Conservation (phyloP, 2,329 filamentous ascomycete species). For the Bipolaris zeicola region DNA sequence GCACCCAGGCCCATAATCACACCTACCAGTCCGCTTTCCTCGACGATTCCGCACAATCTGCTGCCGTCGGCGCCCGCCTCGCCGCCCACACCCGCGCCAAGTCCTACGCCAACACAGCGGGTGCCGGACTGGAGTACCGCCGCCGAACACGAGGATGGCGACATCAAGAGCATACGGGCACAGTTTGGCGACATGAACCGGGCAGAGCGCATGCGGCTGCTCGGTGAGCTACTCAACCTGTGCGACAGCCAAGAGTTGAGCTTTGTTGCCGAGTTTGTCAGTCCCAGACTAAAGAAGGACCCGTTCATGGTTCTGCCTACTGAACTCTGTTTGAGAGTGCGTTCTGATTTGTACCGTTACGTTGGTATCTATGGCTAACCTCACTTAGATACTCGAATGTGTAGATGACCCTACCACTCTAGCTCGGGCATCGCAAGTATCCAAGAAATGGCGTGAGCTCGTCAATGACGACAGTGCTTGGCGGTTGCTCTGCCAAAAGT, state of each 20-base stretch:
- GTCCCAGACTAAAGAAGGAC: conserved; percentile 92
- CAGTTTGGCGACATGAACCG: conserved; percentile 80
- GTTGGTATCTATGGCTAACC: conserved; percentile 17
- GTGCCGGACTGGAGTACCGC: conserved; percentile 77
- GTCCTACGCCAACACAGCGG: conserved; percentile 66
- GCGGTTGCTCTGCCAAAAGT: conserved; percentile 96
- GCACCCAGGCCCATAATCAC: conserved; percentile 56
- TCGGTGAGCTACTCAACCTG: conserved; percentile 88
- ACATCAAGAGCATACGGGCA: conserved; percentile 76
- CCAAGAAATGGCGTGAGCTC: conserved; percentile 88
- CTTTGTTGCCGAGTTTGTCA: conserved; percentile 95
- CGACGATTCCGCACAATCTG: conserved; percentile 63
- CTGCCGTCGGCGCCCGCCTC: conserved; percentile 68
- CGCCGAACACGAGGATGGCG: conserved; percentile 80
- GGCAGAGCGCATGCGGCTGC: conserved; percentile 76
- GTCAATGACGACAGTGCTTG: conserved; percentile 96
- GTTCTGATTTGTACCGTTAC: conserved; percentile 38
- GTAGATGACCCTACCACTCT: conserved; percentile 96
- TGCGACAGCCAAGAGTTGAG: conserved; percentile 95
- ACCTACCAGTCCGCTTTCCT: conserved; percentile 55
- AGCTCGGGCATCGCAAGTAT: conserved; percentile 94
- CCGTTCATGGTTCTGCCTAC: conserved; percentile 91
- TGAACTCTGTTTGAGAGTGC: conserved; percentile 86
- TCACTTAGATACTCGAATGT: conserved; percentile 82
- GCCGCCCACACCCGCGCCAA: conserved; percentile 70